Percentiles rank a stretch among this genome's conserved stretches.
Evolutionary conservation across 495 filamentous ascomycete species (phyloP).

Genomic region (Lasiosphaeria ovina): DNA sequence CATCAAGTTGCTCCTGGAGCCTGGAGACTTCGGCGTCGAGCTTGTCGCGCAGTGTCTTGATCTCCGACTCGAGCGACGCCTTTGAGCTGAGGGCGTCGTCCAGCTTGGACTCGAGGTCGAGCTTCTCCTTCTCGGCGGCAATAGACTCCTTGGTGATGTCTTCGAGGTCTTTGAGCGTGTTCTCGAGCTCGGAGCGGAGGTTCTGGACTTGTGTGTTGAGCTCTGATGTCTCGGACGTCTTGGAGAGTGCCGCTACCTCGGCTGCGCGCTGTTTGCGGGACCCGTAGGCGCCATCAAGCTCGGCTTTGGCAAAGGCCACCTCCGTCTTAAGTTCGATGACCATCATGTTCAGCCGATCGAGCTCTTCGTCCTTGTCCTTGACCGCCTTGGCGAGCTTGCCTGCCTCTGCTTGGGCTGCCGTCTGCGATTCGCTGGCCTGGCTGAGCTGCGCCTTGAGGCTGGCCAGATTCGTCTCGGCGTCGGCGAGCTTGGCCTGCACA

Average conservation of each 20-base stretch:
- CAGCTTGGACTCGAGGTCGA: slow-evolving; percentile 65
- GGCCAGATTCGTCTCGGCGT: slow-evolving; percentile 21
- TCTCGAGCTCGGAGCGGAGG: slow-evolving; percentile 76
- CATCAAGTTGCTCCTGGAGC: slow-evolving; percentile 46
- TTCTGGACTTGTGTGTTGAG: slow-evolving; percentile 60
- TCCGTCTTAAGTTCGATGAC: slow-evolving; percentile 87
- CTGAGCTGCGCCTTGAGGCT: slow-evolving; percentile 18
- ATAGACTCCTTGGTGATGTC: slow-evolving; percentile 82
- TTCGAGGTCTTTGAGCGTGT: slow-evolving; percentile 82
- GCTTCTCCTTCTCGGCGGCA: slow-evolving; percentile 79
- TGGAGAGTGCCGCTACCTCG: slow-evolving; percentile 65
- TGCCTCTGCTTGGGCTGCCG: slow-evolving; percentile 29
- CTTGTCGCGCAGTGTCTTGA: slow-evolving; percentile 30
- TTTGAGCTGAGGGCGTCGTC: slow-evolving; percentile 35
- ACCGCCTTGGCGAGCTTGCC: slow-evolving; percentile 37
- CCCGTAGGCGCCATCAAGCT: slow-evolving; percentile 92
- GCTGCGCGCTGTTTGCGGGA: slow-evolving; percentile 73
- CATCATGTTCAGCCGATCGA: slow-evolving; percentile 74
- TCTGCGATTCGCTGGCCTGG: slow-evolving; percentile 11
- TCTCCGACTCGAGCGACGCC: slow-evolving; percentile 38
- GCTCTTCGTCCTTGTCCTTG: slow-evolving; percentile 59
- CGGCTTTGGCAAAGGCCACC: slow-evolving; percentile 84
- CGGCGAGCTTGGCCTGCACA: slow-evolving; percentile 34
- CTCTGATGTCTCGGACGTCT: slow-evolving; percentile 63
- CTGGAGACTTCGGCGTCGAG: slow-evolving; percentile 35